Evolutionary conservation across 2,329 filamentous ascomycete species (phyloP), one percentile per base, ranked within the genome.

Genomic region (Arthrocladium fulminans): DNA sequence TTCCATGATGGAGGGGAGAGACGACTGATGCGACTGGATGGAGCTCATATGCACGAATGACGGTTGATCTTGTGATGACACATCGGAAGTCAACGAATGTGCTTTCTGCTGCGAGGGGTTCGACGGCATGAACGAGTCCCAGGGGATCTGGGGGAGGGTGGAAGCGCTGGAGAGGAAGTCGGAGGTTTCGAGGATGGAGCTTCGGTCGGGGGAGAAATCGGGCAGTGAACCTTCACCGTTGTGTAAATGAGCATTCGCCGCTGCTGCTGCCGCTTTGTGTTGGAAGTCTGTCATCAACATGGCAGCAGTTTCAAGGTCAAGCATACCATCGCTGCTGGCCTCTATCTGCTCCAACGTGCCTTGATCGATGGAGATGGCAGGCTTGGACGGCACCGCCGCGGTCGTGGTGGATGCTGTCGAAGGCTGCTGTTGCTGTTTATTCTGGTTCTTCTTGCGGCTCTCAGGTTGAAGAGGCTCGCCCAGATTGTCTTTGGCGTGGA

Each of bases 281-380:
- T 95, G 90, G 65, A 97, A 84, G 71, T 97, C 89, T 65, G 90
- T 92, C 73, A 98, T 94, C 67, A 98, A 80, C 88, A 97, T 96
- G 59, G 92, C 92, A 59, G 92, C 92, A 60, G 90, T 88, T 75
- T 98, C 90, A 63, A 96, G 85, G 66, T 96, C 92, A 63, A 96
- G 89, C 70, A 90, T 84, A 65, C 83, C 84, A 67, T 96, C 90
- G 66, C 83, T 86, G 70, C 83, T 86, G 61, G 84, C 86, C 69
- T 95, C 88, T 63, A 97, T 88, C 68, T 95, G 88, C 70, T 96
- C 89, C 60, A 96, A 73, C 48, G 87, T 84, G 40, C 87, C 82
- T 42, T 88, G 82, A 64, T 97, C 92, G 59, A 95, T 80, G 54
- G 83, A 79, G 63, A 92, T 81, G 32, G 83, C 77, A 45, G 84